Conservation (phyloP, 2,329 filamentous ascomycete species). For the Colletotrichum trifolii region DNA sequence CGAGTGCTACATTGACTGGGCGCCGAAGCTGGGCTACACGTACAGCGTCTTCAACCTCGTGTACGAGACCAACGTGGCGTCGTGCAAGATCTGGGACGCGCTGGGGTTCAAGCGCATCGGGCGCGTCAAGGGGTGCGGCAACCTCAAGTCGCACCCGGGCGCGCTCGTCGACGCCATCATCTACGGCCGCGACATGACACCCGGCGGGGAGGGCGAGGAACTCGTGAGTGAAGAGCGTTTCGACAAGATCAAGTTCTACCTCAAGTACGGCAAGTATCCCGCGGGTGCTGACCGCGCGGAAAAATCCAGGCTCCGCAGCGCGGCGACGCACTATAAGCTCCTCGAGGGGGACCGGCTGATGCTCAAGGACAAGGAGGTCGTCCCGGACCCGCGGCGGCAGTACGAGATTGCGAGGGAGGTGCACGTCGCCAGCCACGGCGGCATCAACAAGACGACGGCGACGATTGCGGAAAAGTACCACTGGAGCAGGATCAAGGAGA, state of each 20-base stretch:
- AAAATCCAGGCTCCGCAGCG: conserved; percentile 92
- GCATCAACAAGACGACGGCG: conserved; percentile 98
- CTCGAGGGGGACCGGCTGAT: conserved; percentile 83
- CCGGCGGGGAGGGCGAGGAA: conserved; percentile 71
- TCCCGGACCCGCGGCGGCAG: conserved; percentile 88
- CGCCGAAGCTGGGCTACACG: conserved; percentile 83
- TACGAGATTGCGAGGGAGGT: conserved; percentile 86
- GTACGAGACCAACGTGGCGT: conserved; percentile 92
- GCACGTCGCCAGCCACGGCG: conserved; percentile 82
- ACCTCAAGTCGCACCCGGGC: conserved; percentile 75
- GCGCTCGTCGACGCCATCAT: conserved; percentile 81
- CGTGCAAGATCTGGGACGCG: conserved; percentile 90
- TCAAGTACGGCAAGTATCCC: conserved; percentile 94
- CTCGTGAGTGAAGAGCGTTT: conserved; percentile 95
- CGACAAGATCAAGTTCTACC: conserved; percentile 98
- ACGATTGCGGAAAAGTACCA: conserved; percentile 94
- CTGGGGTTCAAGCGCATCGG: conserved; percentile 94
- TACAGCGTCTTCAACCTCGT: conserved; percentile 96
- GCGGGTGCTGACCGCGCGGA: conserved; percentile 93
- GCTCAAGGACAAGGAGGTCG: conserved; percentile 98
- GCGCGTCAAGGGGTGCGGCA: conserved; percentile 78
- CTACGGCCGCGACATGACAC: conserved; percentile 74
- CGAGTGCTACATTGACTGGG: conserved; percentile 81
- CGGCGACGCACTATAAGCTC: conserved; percentile 95
- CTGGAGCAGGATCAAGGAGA: conserved; percentile 98